These are phyloP conservation scores for Bipolaris oryzae DNA, from an alignment of 2,329 filamentous ascomycete species.

Conservation along the genomic window DNA sequence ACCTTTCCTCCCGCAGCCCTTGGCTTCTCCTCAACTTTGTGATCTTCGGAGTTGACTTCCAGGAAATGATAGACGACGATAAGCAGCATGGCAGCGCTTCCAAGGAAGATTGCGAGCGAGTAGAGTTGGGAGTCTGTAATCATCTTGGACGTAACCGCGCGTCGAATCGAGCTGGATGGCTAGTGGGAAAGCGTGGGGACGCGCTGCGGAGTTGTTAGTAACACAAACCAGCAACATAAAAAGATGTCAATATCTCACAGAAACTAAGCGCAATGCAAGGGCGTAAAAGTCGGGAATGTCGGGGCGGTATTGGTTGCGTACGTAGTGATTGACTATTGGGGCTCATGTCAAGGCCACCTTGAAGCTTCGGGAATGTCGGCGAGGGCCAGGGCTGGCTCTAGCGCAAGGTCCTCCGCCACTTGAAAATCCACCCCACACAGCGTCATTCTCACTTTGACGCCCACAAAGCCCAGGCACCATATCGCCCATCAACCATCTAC, in stretches of 20 bases:
- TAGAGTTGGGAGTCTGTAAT: slow-evolving; percentile 94
- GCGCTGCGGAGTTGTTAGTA: slow-evolving; percentile 27
- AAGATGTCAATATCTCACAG: slow-evolving; percentile 5
- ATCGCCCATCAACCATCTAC: slow-evolving; percentile 24
- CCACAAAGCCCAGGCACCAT: slow-evolving; percentile 22
- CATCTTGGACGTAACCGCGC: slow-evolving; percentile 66
- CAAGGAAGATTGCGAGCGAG: slow-evolving; percentile 89
- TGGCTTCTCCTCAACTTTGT: slow-evolving; percentile 37
- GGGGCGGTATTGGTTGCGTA: slow-evolving; percentile 7
- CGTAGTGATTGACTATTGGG: slow-evolving; percentile 10
- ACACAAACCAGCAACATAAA: not conserved
- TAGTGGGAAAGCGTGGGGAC: slow-evolving; percentile 9
- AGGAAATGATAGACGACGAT: slow-evolving; percentile 97
- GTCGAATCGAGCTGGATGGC: slow-evolving; percentile 20
- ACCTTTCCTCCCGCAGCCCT: slow-evolving; percentile 37
- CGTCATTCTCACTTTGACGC: slow-evolving; percentile 47
- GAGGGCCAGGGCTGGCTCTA: slow-evolving; percentile 20
- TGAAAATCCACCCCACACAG: slow-evolving; percentile 37
- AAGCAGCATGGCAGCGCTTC: slow-evolving; percentile 85
- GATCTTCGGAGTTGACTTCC: slow-evolving; percentile 82
- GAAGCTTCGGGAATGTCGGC: slow-evolving; percentile 30
- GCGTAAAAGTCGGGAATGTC: slow-evolving; percentile 12
- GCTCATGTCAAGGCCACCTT: slow-evolving; percentile 33
- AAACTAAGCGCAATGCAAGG: not conserved
- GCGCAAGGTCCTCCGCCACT: slow-evolving; percentile 24